phyloP scores from a whole-genome alignment of 768 basidiomycete species.

The Lyophyllum decastes region DNA sequence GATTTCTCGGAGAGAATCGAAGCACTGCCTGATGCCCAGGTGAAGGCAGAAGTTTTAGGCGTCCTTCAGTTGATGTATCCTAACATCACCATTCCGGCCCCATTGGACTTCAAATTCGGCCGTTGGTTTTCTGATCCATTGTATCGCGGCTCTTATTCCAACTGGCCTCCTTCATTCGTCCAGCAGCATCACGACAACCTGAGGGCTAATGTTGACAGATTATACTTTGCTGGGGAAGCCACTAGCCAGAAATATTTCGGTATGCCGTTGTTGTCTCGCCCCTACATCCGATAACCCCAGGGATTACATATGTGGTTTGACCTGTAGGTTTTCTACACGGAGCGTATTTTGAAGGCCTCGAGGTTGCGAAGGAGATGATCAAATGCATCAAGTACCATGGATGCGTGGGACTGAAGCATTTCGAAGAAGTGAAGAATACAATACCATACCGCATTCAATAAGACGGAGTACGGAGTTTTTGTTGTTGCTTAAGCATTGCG shows the following conservation, averaged over 20 bases:
- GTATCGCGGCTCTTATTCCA: constrained; percentile 65
- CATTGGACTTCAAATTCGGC: constrained; percentile 55
- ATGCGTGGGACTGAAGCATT: constrained; percentile 26
- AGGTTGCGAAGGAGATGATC: constrained; percentile 38
- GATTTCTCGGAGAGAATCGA: constrained; percentile 64
- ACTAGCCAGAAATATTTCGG: constrained; percentile 61
- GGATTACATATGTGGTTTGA: too few relatives aligned
- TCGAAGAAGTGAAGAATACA: constrained; percentile 24
- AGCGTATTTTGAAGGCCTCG: constrained; percentile 56
- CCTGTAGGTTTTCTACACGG: constrained; percentile 55
- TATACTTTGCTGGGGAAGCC: constrained; percentile 69
- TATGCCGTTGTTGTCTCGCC: constrained; percentile 22
- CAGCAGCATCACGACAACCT: constrained; percentile 56
- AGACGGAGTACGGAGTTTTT: neutral
- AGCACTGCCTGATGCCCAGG: constrained; percentile 43
- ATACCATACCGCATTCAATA: constrained; percentile 22
- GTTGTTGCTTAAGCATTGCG: neutral
- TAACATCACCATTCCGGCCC: constrained; percentile 51
- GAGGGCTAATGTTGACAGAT: constrained; percentile 49
- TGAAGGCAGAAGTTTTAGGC: constrained; percentile 54
- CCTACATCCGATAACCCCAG: neutral
- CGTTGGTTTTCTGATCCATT: constrained; percentile 55
- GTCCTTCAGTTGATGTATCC: constrained; percentile 66
- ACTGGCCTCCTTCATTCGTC: constrained; percentile 67
- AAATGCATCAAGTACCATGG: constrained; percentile 36